Evolutionary conservation across 495 filamentous ascomycete genomes (phyloP).

Genomic region (Penicillium silybi): DNA sequence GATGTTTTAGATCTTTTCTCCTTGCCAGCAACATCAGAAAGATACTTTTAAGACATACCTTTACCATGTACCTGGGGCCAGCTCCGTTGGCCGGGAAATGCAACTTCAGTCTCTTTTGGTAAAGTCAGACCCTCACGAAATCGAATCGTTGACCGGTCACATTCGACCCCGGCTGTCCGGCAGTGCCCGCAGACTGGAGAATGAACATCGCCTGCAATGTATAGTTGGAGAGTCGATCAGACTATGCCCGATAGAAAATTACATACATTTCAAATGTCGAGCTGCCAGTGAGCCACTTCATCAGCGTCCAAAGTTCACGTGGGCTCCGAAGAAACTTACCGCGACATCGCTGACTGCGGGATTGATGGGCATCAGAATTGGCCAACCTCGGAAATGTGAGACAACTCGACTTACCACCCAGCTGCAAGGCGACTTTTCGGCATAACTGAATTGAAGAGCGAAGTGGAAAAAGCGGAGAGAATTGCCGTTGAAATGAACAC

Average conservation of each 20-base stretch:
- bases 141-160: slow-evolving; percentile 22
- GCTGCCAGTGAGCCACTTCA: background rate
- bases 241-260: too few species aligned
- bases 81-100: slow-evolving; percentile 13
- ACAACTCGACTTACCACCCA: slow-evolving; percentile 10
- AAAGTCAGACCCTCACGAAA: slow-evolving; percentile 21
- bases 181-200: slow-evolving; percentile 17
- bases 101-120: slow-evolving; percentile 6
- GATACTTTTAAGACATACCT: slow-evolving; percentile 3
- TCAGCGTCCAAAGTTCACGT: background rate
- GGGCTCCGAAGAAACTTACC: slow-evolving; percentile 2
- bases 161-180: slow-evolving; percentile 14
- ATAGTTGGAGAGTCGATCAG: background rate
- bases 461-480: slow-evolving; percentile 7
- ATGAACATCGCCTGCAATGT: slow-evolving; percentile 15
- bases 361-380: background rate
- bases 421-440: slow-evolving; percentile 6
- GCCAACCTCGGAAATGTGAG: too few species aligned
- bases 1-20: background rate
- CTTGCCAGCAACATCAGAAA: background rate
- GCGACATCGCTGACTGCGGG: slow-evolving; percentile 18
- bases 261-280: slow-evolving; percentile 28
- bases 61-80: slow-evolving; percentile 21
- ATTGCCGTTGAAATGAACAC: slow-evolving; percentile 1
- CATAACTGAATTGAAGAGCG: background rate